Evolutionary conservation across 2,329 filamentous ascomycete species (phyloP).

Genomic region (Clonostachys rhizophaga): DNA sequence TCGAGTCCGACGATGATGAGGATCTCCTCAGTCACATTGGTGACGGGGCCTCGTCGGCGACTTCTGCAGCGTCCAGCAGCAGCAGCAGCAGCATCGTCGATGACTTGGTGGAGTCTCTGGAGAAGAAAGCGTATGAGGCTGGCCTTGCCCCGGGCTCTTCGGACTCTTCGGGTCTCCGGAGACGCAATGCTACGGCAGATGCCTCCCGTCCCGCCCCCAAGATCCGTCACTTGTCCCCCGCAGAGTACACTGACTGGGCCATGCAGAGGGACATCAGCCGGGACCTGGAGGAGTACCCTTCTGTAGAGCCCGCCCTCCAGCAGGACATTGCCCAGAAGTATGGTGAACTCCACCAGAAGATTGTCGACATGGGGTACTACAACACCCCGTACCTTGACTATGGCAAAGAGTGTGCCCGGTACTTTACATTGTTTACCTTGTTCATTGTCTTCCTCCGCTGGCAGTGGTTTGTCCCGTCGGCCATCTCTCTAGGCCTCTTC

Average conservation of each 20-base stretch:
- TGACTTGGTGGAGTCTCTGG: background rate
- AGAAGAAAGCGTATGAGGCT: background rate
- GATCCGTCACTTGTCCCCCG: background rate
- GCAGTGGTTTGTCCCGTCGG: slow-evolving; percentile 53
- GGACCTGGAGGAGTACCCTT: slow-evolving; percentile 38
- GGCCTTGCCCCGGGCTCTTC: too few relatives aligned
- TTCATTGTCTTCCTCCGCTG: slow-evolving; percentile 40
- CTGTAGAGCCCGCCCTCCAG: slow-evolving; percentile 49
- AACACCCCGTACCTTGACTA: slow-evolving; percentile 54
- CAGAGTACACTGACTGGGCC: slow-evolving; percentile 25
- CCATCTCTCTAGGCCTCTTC: slow-evolving; percentile 55
- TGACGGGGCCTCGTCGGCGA: background rate
- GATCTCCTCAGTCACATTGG: too few relatives aligned
- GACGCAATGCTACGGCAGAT: background rate
- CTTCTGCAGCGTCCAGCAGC: background rate
- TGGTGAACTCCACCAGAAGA: slow-evolving; percentile 45
- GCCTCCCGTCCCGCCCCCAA: background rate
- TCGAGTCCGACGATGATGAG: too few relatives aligned
- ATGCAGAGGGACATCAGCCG: slow-evolving; percentile 25
- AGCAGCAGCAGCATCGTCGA: background rate
- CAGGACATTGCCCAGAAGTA: slow-evolving; percentile 50
- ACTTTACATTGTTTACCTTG: slow-evolving; percentile 39
- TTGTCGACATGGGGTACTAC: slow-evolving; percentile 53
- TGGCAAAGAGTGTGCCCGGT: slow-evolving; percentile 51
- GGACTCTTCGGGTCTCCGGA: too few relatives aligned